Evolutionary conservation across 1,284 basidiomycete species (phyloP).

Genomic region (Fomitopsis pinicola): DNA sequence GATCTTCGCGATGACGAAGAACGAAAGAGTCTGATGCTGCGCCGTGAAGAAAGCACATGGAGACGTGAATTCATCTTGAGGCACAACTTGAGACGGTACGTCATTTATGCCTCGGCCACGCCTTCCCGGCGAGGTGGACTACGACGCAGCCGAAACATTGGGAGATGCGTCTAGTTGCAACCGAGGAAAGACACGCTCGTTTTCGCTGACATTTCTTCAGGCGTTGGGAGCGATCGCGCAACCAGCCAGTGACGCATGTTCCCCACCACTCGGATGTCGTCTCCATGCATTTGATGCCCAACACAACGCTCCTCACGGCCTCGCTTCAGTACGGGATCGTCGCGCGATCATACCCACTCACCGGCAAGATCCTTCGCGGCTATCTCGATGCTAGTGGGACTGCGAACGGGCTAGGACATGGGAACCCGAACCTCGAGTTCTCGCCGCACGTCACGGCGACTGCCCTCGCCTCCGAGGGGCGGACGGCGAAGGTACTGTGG

Average conservation of each 20-base stretch:
- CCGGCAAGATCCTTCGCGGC: constrained; percentile 67
- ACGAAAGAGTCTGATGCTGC: constrained; percentile 42
- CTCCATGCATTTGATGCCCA: constrained; percentile 52
- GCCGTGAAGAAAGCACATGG: constrained; percentile 59
- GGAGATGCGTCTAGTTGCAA: too few species aligned
- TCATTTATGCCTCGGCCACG: constrained; percentile 10
- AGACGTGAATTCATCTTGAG: constrained; percentile 60
- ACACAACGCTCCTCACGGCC: constrained; percentile 53
- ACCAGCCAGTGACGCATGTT: constrained; percentile 53
- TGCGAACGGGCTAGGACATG: constrained; percentile 55
- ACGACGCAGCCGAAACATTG: not conserved
- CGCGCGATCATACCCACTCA: constrained; percentile 69
- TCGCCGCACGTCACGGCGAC: constrained; percentile 62
- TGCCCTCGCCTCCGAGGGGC: constrained; percentile 55
- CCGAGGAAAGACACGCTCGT: not conserved
- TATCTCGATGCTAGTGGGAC: constrained; percentile 67
- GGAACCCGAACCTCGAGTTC: constrained; percentile 78
- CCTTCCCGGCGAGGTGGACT: not conserved
- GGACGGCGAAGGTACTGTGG: constrained; percentile 72
- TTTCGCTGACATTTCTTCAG: constrained; percentile 32
- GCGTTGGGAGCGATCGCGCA: constrained; percentile 69
- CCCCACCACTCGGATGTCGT: constrained; percentile 56
- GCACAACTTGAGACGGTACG: constrained; percentile 51
- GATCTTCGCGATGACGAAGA: constrained; percentile 35
- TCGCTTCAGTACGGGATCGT: constrained; percentile 73